Percentiles rank a stretch among this genome's conserved stretches.
These are phyloP conservation scores for Leccinum uliginosum DNA, from an alignment of 768 basidiomycete species.

Conservation along the genomic window DNA sequence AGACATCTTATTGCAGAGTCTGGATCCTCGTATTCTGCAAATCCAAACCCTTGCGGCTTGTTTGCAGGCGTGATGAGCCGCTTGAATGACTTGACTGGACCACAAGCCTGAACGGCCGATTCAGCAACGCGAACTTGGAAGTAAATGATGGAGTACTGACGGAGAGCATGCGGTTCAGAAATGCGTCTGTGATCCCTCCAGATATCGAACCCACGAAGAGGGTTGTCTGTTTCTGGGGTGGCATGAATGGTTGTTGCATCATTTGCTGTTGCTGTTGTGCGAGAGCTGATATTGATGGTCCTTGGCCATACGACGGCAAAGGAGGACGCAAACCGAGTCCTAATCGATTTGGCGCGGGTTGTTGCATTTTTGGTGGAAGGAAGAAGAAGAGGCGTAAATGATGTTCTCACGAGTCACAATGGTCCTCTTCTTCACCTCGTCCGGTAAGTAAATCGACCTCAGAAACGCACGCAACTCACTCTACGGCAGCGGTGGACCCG, in stretches of 20 bases:
- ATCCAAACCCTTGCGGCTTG: conserved; percentile 95
- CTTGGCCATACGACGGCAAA: conserved; percentile 84
- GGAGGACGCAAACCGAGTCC: conserved; percentile 88
- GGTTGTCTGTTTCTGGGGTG: conserved; percentile 69
- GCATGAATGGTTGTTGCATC: conserved; percentile 56
- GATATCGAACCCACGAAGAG: conserved; percentile 96
- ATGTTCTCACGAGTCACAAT: conserved; percentile 27
- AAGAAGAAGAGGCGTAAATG: neutral
- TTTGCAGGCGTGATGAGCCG: conserved; percentile 89
- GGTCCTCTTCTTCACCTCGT: conserved; percentile 64
- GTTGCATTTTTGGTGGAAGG: conserved; percentile 48
- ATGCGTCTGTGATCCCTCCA: conserved; percentile 81
- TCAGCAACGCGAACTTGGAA: neutral
- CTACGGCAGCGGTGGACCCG: conserved; percentile 49
- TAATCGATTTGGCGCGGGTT: conserved; percentile 67
- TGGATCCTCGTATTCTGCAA: conserved; percentile 93
- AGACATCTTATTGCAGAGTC: conserved; percentile 82
- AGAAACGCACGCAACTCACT: neutral
- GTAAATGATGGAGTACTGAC: conserved; percentile 40
- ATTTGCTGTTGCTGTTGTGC: conserved; percentile 72
- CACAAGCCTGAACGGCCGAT: conserved; percentile 67
- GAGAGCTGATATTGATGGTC: conserved; percentile 87
- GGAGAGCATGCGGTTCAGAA: conserved; percentile 71
- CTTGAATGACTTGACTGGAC: conserved; percentile 85
- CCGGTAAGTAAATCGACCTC: conserved; percentile 26